Evolutionary conservation across 306 rosid species (phyloP), one percentile per base, ranked within the genome.

Genomic region (Quercus aquifolioides): DNA sequence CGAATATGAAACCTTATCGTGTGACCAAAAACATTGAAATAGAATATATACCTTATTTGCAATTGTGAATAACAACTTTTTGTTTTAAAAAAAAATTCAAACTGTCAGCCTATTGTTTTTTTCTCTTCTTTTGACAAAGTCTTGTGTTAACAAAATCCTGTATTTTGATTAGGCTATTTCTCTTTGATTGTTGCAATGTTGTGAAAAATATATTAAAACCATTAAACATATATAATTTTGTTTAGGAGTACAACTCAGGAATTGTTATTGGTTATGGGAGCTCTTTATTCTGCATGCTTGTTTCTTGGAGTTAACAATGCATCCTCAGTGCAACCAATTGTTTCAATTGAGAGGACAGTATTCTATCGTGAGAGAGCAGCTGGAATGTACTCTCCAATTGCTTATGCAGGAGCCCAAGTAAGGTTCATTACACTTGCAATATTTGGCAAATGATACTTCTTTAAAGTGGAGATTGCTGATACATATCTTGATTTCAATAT

Each of bases 321-420:
- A 75, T 88, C 98, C 75, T 90, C 97, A 33, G 98, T 94, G 35
- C 98, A 94, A 74, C 98, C 98, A 23, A 82, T 94, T 80, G 90
- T 94, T 88, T 94, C 98, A 25, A 94, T 94, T 74, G 98, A 90
- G 87, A 94, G 98, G 83, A 88, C 97, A 18, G 98, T 94, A 10
- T 94, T 94, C 73, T 94, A 92, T 69, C 85, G 98, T 26, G 98
- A 94, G 84, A 92, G 77, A 83, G 96, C 98, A 55, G 94, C 97
- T 43, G 96, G 96, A 85, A 92, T 92, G 98, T 94, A 89, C 80
- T 90, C 97, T 81, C 94, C 98, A 49, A 74, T 92, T 21, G 86
- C 98, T 33, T 94, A 94, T 85, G 97, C 97, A 13, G 74, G 80
- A 17, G 97, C 98, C 67, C 98, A 94, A 90, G 97, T 83, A 88